These are phyloP conservation scores for Cajanus cajan DNA, from an alignment of 306 rosid genomes.

Conservation along the genomic window DNA sequence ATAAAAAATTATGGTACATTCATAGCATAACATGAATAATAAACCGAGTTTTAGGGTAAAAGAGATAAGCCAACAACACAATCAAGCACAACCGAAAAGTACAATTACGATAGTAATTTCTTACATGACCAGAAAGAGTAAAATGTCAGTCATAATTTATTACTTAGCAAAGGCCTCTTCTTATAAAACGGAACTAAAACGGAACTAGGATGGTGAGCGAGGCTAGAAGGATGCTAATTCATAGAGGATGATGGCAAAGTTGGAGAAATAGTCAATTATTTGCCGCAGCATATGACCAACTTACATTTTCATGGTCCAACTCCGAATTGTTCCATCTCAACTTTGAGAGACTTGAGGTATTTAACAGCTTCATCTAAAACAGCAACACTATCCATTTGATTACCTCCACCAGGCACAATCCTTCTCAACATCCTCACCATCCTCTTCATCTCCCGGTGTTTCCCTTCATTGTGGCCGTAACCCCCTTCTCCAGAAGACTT, in stretches of 20 bases:
- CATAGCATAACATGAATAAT: background rate
- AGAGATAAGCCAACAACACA: slow-evolving; percentile 13
- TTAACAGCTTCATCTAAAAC: slow-evolving; percentile 89
- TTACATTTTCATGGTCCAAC: slow-evolving; percentile 40
- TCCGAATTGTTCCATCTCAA: slow-evolving; percentile 76
- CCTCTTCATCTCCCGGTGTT: slow-evolving; percentile 69
- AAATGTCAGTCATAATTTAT: slow-evolving; percentile 39
- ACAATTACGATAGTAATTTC: slow-evolving; percentile 24
- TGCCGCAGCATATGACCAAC: slow-evolving; percentile 18
- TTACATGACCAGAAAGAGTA: slow-evolving; percentile 29
- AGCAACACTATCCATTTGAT: slow-evolving; percentile 61
- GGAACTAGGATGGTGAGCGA: background rate
- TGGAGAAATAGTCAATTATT: background rate
- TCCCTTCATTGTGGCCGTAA: slow-evolving; percentile 48
- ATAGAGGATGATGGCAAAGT: background rate
- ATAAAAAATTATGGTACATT: background rate
- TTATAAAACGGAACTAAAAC: background rate
- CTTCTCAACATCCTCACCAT: slow-evolving; percentile 76
- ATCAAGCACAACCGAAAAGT: slow-evolving; percentile 15
- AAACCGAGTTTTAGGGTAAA: background rate
- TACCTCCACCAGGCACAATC: slow-evolving; percentile 83
- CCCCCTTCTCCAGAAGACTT: slow-evolving; percentile 44
- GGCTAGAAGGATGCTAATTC: slow-evolving; percentile 15
- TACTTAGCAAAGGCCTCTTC: slow-evolving; percentile 32
- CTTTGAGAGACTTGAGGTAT: slow-evolving; percentile 91